phyloP scores from a whole-genome alignment of 78 protist species.

The Chrysochromulina parva region DNA sequence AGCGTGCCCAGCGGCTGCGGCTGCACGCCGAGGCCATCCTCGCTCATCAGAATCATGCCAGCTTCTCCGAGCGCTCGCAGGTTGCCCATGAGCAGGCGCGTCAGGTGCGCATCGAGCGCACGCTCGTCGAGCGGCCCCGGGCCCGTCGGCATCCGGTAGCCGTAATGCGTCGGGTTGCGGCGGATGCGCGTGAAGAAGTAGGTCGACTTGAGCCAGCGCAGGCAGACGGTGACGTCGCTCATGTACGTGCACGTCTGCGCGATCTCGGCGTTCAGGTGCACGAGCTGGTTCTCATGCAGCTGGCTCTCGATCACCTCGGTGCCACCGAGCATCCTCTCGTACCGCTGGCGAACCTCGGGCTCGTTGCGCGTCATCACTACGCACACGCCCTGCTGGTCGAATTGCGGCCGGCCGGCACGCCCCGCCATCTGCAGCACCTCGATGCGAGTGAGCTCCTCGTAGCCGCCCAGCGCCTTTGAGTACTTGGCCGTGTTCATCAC shows the following conservation, averaged over 20 bases:
- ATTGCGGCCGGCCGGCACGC: conserved; percentile 97
- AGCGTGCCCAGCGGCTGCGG: background rate
- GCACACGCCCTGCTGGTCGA: conserved; percentile 79
- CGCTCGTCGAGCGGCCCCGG: background rate
- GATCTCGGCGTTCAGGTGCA: conserved; percentile 91
- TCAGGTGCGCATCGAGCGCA: background rate
- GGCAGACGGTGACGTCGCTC: background rate
- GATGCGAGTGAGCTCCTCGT: conserved; percentile 87
- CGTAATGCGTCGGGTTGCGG: background rate
- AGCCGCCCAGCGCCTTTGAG: conserved; percentile 31
- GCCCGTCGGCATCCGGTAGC: no score
- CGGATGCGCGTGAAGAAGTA: background rate
- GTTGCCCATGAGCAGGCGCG: background rate
- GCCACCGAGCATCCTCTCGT: conserved; percentile 91
- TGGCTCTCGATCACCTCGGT: conserved; percentile 96
- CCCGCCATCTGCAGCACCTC: conserved; percentile 99
- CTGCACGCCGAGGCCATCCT: background rate
- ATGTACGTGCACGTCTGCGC: background rate
- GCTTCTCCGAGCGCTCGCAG: background rate
- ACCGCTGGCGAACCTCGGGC: conserved; percentile 21
- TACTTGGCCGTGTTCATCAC: conserved; percentile 43
- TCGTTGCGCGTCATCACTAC: conserved; percentile 85
- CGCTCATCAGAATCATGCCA: background rate
- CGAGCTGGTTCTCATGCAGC: conserved; percentile 76
- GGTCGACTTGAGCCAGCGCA: background rate